Evolutionary conservation across 345 rosid species (phyloP).

Genomic region (Salix brachista): DNA sequence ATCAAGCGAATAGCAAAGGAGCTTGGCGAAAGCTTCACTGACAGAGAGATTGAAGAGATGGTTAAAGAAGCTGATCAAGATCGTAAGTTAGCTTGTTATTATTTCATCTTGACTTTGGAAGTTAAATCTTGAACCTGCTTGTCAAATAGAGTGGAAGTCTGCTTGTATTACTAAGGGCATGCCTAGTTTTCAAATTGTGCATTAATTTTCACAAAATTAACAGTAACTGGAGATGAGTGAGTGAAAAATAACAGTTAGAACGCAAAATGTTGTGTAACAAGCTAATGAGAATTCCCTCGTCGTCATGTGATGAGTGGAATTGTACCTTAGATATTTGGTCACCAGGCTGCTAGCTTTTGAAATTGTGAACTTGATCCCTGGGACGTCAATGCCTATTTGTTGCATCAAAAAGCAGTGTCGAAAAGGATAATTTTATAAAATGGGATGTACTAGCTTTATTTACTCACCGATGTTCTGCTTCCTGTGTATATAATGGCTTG

Average conservation of each 20-base stretch:
- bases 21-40: constrained; percentile 68
- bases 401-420: neutral
- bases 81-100: constrained; percentile 39
- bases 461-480: neutral
- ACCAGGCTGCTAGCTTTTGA: neutral
- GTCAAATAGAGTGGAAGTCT: neutral
- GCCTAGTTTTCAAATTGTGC: neutral
- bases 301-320: neutral
- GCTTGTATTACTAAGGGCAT: neutral
- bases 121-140: neutral
- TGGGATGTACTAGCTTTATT: neutral
- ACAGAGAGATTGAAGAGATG: constrained; percentile 71
- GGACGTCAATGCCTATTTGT: neutral
- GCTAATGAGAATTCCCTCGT: neutral
- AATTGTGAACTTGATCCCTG: neutral
- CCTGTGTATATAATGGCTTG: neutral
- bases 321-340: neutral
- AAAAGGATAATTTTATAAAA: neutral
- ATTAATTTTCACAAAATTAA: neutral
- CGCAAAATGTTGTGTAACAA: neutral
- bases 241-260: neutral
- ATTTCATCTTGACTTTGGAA: neutral
- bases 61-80: constrained; percentile 77
- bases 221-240: neutral
- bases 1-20: constrained; percentile 65